Base-by-base conservation (phyloP, 345 rosid genomes). In the Xanthoceras sorbifolium region DNA sequence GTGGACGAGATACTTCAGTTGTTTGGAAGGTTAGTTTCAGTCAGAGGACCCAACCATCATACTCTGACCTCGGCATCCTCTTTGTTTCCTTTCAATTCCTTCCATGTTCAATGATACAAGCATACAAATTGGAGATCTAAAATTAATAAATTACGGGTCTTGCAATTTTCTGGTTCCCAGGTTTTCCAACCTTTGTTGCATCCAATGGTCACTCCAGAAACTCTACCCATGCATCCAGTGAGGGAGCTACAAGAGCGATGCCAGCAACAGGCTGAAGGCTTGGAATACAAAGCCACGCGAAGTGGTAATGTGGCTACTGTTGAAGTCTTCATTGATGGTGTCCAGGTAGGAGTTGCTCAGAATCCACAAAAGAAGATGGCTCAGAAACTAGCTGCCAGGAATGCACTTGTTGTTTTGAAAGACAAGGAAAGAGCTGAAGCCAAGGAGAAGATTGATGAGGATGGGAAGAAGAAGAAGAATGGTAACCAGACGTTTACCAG, bases 331-430 rank as follows among this genome's bases (percentile, higher is more conserved):
- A 87, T 96, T 15, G 99, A 96, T 73, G 99, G 99, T 22, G 83
- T 93, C 18, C 97, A 91, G 78, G 83, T 93, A 2, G 99, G 99
- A 71, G 86, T 92, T 4, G 99, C 99, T 44, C 97, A 92, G 77
- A 96, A 96, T 77, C 93, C 97, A 0, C 98, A 93, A 80, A 96
- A 93, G 92, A 96, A 96, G 88, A 96, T 96, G 99, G 99, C 99
- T 44, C 99, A 96, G 85, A 96, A 96, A 83, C 94, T 93, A 70
- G 99, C 99, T 23, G 99, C 99, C 0, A 88, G 99, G 85, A 96
- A 93, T 77, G 95, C 99, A 0, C 97, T 96, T 15, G 95, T 84
- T 25, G 84, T 85, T 32, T 77, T 96, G 85, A 96, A 96, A 75
- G 97, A 91, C 83, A 96, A 87, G 83, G 99, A 96, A 79, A 79